phyloP scores from a whole-genome alignment of 2,329 filamentous ascomycete species.

The Trichothecium sympodiale region DNA sequence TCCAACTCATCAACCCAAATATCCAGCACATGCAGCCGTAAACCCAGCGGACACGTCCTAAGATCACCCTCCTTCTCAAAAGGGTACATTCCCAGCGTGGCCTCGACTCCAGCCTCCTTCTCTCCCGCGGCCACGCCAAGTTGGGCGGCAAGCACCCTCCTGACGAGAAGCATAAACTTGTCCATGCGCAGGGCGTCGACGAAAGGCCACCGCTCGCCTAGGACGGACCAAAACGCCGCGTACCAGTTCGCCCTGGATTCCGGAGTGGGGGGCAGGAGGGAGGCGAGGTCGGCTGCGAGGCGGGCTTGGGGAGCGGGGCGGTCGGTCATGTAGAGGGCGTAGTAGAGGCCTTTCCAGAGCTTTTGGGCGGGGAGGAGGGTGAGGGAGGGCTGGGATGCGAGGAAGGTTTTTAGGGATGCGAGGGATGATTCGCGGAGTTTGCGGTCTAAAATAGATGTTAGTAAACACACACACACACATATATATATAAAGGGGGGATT shows the following conservation, averaged over 20 bases:
- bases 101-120: slow-evolving; percentile 14
- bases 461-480: too few relatives aligned
- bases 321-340: slow-evolving; percentile 89
- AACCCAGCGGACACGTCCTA: slow-evolving; percentile 62
- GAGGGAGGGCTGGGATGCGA: slow-evolving; percentile 51
- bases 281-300: slow-evolving; percentile 67
- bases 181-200: slow-evolving; percentile 74
- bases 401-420: slow-evolving; percentile 64
- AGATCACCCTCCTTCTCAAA: slow-evolving; percentile 27
- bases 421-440: slow-evolving; percentile 69
- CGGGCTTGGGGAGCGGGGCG: slow-evolving; percentile 78
- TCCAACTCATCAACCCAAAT: slow-evolving; percentile 87
- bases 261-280: slow-evolving; percentile 42
- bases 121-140: slow-evolving; percentile 35
- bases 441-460: too few relatives aligned
- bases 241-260: slow-evolving; percentile 32
- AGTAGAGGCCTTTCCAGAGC: slow-evolving; percentile 92
- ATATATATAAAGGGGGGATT: too few relatives aligned
- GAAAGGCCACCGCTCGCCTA: slow-evolving; percentile 59
- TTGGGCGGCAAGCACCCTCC: slow-evolving; percentile 65
- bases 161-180: slow-evolving; percentile 81
- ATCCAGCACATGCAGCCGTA: slow-evolving; percentile 80
- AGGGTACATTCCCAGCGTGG: slow-evolving; percentile 17
- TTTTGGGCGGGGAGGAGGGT: slow-evolving; percentile 65
- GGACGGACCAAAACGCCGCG: slow-evolving; percentile 59